Evolutionary conservation across 345 rosid species (phyloP).

Genomic region (Erodium maritimum): DNA sequence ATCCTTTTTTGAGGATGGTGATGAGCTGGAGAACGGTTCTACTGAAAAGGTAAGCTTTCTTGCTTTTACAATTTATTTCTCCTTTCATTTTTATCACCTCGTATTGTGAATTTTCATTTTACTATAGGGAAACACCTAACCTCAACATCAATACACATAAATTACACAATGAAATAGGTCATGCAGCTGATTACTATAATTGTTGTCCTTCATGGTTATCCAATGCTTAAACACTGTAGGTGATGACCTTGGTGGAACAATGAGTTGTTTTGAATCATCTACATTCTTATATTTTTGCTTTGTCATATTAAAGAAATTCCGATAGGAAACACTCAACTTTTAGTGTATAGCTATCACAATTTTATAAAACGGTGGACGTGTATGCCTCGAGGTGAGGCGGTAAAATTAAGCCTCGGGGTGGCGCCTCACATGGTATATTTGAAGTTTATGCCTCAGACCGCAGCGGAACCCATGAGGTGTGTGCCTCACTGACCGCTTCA

Average conservation of each 20-base stretch:
- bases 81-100: neutral
- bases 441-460: too few species aligned
- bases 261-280: neutral
- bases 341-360: neutral
- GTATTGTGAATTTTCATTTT: too few species aligned
- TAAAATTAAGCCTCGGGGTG: too few species aligned
- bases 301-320: neutral
- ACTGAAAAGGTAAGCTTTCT: slow-evolving; percentile 36
- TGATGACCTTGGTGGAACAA: neutral
- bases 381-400: too few species aligned
- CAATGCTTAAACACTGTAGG: neutral
- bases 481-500: too few species aligned
- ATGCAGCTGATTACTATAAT: too few species aligned
- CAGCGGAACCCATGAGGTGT: too few species aligned
- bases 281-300: neutral
- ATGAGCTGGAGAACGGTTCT: slow-evolving; percentile 27
- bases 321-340: neutral
- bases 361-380: too few species aligned
- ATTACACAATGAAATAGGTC: neutral
- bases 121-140: neutral
- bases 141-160: neutral
- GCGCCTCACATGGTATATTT: too few species aligned
- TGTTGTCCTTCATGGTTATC: neutral
- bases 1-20: slow-evolving; percentile 55
- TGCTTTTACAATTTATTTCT: neutral